These are phyloP conservation scores for Phyllosticta citrichinensis DNA, from an alignment of 2,329 filamentous ascomycete genomes.

Conservation along the genomic window DNA sequence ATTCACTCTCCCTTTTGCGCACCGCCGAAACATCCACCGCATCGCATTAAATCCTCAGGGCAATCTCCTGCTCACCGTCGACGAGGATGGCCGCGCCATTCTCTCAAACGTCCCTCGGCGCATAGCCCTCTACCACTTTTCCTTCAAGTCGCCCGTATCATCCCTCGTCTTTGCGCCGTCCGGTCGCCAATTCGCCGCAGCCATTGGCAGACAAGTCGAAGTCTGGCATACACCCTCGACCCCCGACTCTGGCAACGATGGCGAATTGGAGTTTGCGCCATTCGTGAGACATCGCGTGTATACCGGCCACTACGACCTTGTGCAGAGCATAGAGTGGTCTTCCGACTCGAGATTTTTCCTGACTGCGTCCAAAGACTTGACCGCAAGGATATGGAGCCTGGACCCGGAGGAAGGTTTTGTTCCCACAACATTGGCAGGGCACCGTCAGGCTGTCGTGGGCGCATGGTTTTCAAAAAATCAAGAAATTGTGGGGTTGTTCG, in stretches of 20 bases:
- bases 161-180: conserved; percentile 85
- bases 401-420: conserved; percentile 78
- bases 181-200: conserved; percentile 82
- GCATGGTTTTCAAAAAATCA: conserved; percentile 96
- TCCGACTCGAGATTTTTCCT: conserved; percentile 93
- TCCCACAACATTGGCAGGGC: conserved; percentile 81
- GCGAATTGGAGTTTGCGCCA: conserved; percentile 86
- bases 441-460: conserved; percentile 81
- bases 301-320: conserved; percentile 77
- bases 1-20: conserved; percentile 76
- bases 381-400: conserved; percentile 89
- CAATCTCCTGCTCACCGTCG: conserved; percentile 84
- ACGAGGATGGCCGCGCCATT: conserved; percentile 89
- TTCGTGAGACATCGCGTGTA: conserved; percentile 84
- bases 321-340: conserved; percentile 87
- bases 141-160: conserved; percentile 76
- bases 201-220: conserved; percentile 76
- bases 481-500: conserved; percentile 50
- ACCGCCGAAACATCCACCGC: conserved; percentile 84
- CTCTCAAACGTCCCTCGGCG: conserved; percentile 81
- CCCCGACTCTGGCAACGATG: conserved; percentile 66
- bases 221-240: conserved; percentile 94
- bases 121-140: conserved; percentile 86
- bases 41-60: conserved; percentile 83
- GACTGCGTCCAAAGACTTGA: conserved; percentile 84